Conservation (phyloP, 1,284 basidiomycete genomes). For the Polyporus tsugae region DNA sequence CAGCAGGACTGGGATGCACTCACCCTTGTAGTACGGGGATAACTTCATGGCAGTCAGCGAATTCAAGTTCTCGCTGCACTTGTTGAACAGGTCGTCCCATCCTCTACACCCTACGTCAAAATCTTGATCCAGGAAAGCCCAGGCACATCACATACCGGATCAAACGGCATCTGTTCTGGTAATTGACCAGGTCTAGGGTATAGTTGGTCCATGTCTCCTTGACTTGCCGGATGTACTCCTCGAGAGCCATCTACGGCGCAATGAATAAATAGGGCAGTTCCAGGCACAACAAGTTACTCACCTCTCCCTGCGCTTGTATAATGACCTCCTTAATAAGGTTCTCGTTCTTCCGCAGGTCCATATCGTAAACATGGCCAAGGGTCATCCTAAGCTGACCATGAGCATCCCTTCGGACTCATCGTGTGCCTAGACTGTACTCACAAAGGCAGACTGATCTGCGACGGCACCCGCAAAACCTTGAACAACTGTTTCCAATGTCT, state of each 20-base stretch:
- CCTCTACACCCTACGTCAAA: constrained; percentile 59
- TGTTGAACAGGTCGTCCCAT: constrained; percentile 98
- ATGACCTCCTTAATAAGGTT: constrained; percentile 92
- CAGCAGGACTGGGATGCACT: constrained; percentile 23
- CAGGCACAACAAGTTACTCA: constrained; percentile 40
- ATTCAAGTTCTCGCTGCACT: constrained; percentile 96
- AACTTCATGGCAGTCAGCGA: constrained; percentile 97
- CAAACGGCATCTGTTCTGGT: constrained; percentile 97
- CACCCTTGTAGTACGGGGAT: constrained; percentile 96
- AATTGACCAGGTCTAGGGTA: constrained; percentile 95
- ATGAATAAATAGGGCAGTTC: constrained; percentile 6
- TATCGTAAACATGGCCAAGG: constrained; percentile 95
- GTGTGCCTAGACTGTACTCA: constrained; percentile 47
- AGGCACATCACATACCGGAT: constrained; percentile 69
- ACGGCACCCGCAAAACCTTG: constrained; percentile 83
- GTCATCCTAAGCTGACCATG: constrained; percentile 73
- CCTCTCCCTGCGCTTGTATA: constrained; percentile 97
- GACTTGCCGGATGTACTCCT: constrained; percentile 95
- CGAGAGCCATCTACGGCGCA: constrained; percentile 81
- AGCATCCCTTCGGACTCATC: neutral
- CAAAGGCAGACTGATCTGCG: constrained; percentile 73
- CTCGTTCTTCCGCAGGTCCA: constrained; percentile 96
- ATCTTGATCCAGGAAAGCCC: neutral
- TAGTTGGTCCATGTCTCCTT: constrained; percentile 98
- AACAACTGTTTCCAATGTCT: constrained; percentile 99